Conservation (phyloP, 768 basidiomycete species). For the Hebeloma cylindrosporum region DNA sequence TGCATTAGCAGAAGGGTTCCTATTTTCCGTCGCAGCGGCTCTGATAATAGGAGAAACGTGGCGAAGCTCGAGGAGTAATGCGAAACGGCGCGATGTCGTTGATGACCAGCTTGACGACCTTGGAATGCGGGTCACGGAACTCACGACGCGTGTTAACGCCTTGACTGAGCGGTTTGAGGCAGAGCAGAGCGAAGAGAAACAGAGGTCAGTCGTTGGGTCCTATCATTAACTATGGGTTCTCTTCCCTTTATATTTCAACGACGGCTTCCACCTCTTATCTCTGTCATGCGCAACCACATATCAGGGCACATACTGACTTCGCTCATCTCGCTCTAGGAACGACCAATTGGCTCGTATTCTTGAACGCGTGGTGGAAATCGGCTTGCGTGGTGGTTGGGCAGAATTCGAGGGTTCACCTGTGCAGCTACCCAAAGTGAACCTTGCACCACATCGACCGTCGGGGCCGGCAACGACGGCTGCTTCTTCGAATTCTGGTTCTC, state of each 20-base stretch:
- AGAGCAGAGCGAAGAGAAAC: conserved; percentile 41
- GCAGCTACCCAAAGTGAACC: conserved; percentile 42
- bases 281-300: too few species aligned
- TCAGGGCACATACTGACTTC: too few species aligned
- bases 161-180: conserved; percentile 45
- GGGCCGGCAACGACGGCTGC: too few species aligned
- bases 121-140: conserved; percentile 41
- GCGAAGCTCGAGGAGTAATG: conserved; percentile 67
- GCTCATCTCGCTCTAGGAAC: too few species aligned
- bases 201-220: conserved; percentile 42
- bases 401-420: conserved; percentile 65
- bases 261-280: too few species aligned
- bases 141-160: conserved; percentile 43
- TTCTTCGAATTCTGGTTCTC: too few species aligned
- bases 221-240: too few species aligned
- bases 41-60: conserved; percentile 79
- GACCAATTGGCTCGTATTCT: conserved; percentile 67
- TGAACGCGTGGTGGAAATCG: conserved; percentile 67
- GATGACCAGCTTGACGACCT: conserved; percentile 71
- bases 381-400: conserved; percentile 60
- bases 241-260: too few species aligned
- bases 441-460: conserved; percentile 26
- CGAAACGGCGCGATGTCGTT: conserved; percentile 69
- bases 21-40: conserved; percentile 72
- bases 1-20: conserved; percentile 79